Percentiles rank a stretch among this genome's conserved stretches.
Evolutionary conservation across 164 flowering plant genomes (phyloP).

Genomic region (Vitis riparia): DNA sequence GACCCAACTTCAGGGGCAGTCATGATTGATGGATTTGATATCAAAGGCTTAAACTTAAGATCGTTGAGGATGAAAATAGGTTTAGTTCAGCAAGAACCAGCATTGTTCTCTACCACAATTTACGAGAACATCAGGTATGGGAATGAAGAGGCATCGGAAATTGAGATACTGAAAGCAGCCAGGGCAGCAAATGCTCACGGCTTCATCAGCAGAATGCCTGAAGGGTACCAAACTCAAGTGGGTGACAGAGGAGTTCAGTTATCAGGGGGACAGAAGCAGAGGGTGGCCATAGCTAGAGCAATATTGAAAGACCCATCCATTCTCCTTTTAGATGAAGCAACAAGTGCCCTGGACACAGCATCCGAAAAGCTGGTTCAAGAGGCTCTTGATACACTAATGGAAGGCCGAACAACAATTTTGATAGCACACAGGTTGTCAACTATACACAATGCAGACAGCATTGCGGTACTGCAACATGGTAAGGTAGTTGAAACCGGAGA

Average conservation of each 20-base stretch:
- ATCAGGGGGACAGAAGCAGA: conserved; percentile 72
- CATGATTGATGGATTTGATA: conserved; percentile 57
- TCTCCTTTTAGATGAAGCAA: conserved; percentile 71
- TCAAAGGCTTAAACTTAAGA: conserved; percentile 48
- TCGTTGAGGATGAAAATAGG: conserved; percentile 60
- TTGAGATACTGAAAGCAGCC: conserved; percentile 69
- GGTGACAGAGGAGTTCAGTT: conserved; percentile 63
- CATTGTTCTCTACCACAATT: conserved; percentile 74
- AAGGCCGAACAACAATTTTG: conserved; percentile 53
- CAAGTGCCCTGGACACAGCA: conserved; percentile 62
- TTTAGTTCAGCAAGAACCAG: conserved; percentile 80
- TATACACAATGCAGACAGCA: conserved; percentile 41
- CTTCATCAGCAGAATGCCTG: conserved; percentile 72
- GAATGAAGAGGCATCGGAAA: conserved; percentile 59
- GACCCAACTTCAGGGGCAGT: conserved; percentile 60
- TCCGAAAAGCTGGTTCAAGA: conserved; percentile 61
- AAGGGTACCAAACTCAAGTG: conserved; percentile 65
- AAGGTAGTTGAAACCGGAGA: conserved; percentile 55
- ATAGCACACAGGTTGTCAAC: conserved; percentile 68
- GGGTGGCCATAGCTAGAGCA: conserved; percentile 70
- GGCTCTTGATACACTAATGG: conserved; percentile 56
- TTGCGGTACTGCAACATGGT: conserved; percentile 57
- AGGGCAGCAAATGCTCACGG: conserved; percentile 75
- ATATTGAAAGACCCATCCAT: conserved; percentile 55
- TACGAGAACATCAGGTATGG: conserved; percentile 79